These are phyloP conservation scores for Sextonia rubra DNA, from an alignment of 164 flowering plant genomes.

Conservation along the genomic window DNA sequence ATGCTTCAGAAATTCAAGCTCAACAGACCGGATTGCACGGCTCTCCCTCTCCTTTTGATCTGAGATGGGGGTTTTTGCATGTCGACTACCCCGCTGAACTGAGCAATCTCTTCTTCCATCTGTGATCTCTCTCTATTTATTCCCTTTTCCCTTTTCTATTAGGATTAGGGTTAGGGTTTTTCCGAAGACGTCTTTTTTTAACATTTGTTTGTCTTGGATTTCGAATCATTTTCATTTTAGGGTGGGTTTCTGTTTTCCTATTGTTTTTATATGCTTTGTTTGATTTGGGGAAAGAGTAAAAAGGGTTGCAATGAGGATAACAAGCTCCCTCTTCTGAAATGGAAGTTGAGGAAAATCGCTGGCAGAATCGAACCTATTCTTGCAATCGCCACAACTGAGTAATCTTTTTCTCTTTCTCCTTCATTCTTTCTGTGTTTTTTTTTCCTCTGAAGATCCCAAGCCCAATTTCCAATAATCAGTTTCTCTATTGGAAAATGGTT, in stretches of 20 bases:
- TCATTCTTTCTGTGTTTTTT: neutral
- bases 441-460: too few species aligned
- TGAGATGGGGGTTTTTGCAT: constrained; percentile 12
- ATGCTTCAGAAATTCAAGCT: constrained; percentile 31
- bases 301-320: constrained; percentile 24
- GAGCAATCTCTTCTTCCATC: constrained; percentile 13
- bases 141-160: neutral
- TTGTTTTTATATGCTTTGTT: neutral
- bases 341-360: constrained; percentile 20
- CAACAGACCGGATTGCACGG: constrained; percentile 44
- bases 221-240: neutral
- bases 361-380: constrained; percentile 30
- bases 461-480: too few species aligned
- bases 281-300: neutral
- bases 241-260: neutral
- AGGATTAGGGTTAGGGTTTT: neutral
- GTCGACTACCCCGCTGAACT: constrained; percentile 29
- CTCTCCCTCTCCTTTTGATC: constrained; percentile 6
- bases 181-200: neutral
- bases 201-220: neutral
- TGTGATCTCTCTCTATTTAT: neutral
- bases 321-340: constrained; percentile 31
- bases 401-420: constrained; percentile 3
- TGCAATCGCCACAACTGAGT: constrained; percentile 24
- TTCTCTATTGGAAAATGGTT: neutral